These are phyloP conservation scores for Microglena sp. DNA, from an alignment of 139 green algal species.

Conservation along the genomic window DNA sequence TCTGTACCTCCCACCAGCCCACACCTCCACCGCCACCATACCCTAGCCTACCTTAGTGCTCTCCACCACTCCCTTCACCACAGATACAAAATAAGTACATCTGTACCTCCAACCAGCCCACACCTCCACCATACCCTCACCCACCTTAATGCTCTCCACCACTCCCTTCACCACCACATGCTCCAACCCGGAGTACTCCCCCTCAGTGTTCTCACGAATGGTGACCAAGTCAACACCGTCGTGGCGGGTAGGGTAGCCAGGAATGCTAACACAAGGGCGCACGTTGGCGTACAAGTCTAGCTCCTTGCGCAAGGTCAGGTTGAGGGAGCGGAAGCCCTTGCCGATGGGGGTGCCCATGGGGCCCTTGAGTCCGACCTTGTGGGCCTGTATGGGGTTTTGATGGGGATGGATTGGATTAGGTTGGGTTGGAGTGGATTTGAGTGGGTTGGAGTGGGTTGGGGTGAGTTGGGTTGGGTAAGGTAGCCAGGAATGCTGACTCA, in stretches of 20 bases:
- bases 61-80: no score
- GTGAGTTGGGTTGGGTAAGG: slow-evolving; percentile 92
- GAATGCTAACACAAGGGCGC: slow-evolving; percentile 87
- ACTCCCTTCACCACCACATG: slow-evolving; percentile 91
- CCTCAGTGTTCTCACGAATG: slow-evolving; percentile 96
- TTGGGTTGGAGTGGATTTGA: no score
- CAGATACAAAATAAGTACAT: no score
- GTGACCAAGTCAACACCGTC: slow-evolving; percentile 93
- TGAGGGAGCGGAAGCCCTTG: slow-evolving; percentile 88
- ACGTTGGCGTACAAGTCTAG: slow-evolving; percentile 94
- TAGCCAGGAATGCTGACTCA: slow-evolving; percentile 90
- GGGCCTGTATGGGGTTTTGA: no score
- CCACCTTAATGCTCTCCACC: slow-evolving; percentile 86
- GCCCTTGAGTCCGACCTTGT: slow-evolving; percentile 87
- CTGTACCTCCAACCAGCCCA: no score
- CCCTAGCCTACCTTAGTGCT: no score
- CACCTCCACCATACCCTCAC: no score
- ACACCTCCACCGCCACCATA: no score
- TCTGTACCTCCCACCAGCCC: no score
- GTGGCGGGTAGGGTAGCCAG: slow-evolving; percentile 92
- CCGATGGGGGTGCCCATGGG: slow-evolving; percentile 96
- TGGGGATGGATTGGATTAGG: no score
- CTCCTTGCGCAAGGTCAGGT: slow-evolving; percentile 94
- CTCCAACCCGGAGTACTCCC: slow-evolving; percentile 92
- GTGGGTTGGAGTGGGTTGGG: no score